Evolutionary conservation across 2,329 filamentous ascomycete species (phyloP).

Genomic region (Stachybotrys chlorohalonatus): DNA sequence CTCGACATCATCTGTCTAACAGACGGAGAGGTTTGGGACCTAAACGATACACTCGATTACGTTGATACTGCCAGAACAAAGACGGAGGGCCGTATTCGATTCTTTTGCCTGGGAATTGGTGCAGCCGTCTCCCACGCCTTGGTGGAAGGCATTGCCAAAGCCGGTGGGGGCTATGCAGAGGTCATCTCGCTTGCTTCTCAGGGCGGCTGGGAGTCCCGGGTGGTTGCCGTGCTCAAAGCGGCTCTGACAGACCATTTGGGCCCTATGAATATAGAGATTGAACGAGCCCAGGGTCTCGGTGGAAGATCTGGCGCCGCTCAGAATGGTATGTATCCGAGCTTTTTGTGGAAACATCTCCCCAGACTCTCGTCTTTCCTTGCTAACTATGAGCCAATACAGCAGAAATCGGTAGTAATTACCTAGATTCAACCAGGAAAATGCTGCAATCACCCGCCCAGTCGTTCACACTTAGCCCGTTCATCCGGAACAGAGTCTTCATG

Average conservation of each 20-base stretch:
- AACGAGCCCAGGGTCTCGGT: too few species aligned
- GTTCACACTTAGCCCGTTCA: too few species aligned
- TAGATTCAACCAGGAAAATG: too few species aligned
- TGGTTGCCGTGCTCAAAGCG: slow-evolving; percentile 2
- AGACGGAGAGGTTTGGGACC: slow-evolving; percentile 1
- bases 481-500: too few species aligned
- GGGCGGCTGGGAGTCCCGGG: slow-evolving; percentile 2
- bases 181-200: slow-evolving; percentile 3
- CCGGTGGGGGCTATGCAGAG: slow-evolving; percentile 45
- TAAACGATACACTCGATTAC: slow-evolving; percentile 1
- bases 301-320: too few species aligned
- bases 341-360: too few species aligned
- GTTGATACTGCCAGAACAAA: not conserved
- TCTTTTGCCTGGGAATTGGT: slow-evolving; percentile 51
- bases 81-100: slow-evolving; percentile 30
- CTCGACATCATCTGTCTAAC: slow-evolving; percentile 4
- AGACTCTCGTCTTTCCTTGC: too few species aligned
- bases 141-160: slow-evolving; percentile 48
- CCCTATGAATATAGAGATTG: not conserved
- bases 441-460: too few species aligned
- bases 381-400: too few species aligned
- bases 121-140: slow-evolving; percentile 43
- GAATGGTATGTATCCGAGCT: too few species aligned
- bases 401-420: too few species aligned
- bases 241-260: slow-evolving; percentile 1